These are phyloP conservation scores for Hyaloscypha finlandica DNA, from an alignment of 495 filamentous ascomycete species.

Conservation along the genomic window DNA sequence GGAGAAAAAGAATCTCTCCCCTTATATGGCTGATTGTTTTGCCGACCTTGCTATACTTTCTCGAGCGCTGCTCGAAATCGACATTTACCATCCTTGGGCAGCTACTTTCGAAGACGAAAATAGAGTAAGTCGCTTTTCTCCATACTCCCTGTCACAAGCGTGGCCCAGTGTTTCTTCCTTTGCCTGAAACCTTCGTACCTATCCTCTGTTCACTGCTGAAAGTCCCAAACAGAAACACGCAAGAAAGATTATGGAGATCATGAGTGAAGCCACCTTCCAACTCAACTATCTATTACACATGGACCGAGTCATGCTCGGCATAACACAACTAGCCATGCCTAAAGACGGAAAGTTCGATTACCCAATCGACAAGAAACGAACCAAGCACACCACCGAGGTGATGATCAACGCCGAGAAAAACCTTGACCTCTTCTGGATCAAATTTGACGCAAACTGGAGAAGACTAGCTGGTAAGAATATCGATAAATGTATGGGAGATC, in stretches of 20 bases:
- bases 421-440: conserved; percentile 52
- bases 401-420: conserved; percentile 48
- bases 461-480: conserved; percentile 1
- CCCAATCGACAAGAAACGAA: conserved; percentile 50
- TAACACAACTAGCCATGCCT: conserved; percentile 19
- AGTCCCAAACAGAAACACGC: no score
- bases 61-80: conserved; percentile 43
- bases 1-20: conserved; percentile 42
- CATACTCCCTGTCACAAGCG: no score
- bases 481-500: conserved; percentile 16
- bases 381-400: conserved; percentile 42
- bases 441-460: conserved; percentile 29
- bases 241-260: background rate
- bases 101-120: conserved; percentile 1
- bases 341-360: conserved; percentile 45
- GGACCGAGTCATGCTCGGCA: background rate
- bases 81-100: conserved; percentile 42
- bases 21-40: conserved; percentile 37
- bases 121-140: background rate
- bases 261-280: background rate
- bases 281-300: background rate
- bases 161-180: no score
- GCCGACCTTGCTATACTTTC: conserved; percentile 46
- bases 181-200: no score
- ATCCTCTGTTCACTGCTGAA: no score